Percentiles rank a stretch among this genome's conserved stretches.
These are phyloP conservation scores for Silene noctiflora DNA, from an alignment of 179 eudicot species.

Conservation along the genomic window DNA sequence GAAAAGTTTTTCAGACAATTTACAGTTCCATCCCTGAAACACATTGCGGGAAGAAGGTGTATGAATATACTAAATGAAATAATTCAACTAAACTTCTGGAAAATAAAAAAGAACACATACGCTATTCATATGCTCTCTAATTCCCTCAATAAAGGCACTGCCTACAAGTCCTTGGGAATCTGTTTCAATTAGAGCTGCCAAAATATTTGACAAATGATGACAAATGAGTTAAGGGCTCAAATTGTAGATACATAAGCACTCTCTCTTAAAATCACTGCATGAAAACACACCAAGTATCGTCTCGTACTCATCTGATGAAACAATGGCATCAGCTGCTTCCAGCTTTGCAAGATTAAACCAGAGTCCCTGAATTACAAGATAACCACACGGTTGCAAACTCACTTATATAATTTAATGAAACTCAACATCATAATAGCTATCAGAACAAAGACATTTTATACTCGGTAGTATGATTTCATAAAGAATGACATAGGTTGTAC, in stretches of 20 bases:
- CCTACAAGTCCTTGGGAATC: slow-evolving; percentile 95
- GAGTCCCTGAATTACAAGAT: slow-evolving; percentile 50
- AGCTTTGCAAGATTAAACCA: slow-evolving; percentile 79
- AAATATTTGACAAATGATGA: slow-evolving; percentile 5
- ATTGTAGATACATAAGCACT: neutral
- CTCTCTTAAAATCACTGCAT: neutral
- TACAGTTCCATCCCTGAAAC: slow-evolving; percentile 80
- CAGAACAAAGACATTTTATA: neutral
- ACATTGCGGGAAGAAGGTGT: slow-evolving; percentile 18
- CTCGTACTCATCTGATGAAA: slow-evolving; percentile 91
- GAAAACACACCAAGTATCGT: slow-evolving; percentile 71
- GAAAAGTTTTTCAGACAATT: slow-evolving; percentile 81
- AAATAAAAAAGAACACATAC: slow-evolving; percentile 33
- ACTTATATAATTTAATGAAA: neutral
- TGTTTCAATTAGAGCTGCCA: slow-evolving; percentile 83
- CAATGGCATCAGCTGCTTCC: slow-evolving; percentile 78
- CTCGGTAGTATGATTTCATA: neutral
- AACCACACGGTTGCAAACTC: neutral
- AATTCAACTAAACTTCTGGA: neutral
- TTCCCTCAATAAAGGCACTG: slow-evolving; percentile 86
- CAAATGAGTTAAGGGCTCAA: neutral
- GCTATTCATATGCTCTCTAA: slow-evolving; percentile 76
- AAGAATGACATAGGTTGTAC: neutral
- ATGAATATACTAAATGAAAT: slow-evolving; percentile 15
- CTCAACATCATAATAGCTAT: neutral